Conservation (phyloP, 75 land plant species). For the Larix kaempferi region DNA sequence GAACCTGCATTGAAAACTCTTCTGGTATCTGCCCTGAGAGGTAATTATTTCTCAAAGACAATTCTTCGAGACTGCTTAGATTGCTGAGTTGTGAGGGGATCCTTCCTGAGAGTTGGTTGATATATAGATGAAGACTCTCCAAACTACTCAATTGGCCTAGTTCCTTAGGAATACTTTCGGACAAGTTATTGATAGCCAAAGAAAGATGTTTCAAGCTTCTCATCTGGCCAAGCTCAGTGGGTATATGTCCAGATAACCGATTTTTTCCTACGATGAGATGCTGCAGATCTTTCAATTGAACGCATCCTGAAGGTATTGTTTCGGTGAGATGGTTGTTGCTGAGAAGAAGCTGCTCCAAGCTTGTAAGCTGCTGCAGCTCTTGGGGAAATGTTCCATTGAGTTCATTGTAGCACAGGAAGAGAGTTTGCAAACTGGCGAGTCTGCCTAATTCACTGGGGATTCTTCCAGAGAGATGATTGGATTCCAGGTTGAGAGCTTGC, state of each 20-base stretch:
- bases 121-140: constrained; percentile 32
- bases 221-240: constrained; percentile 20
- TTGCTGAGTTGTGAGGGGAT: constrained; percentile 56
- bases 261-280: constrained; percentile 15
- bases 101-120: constrained; percentile 50
- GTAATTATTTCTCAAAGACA: constrained; percentile 54
- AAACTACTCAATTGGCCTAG: constrained; percentile 32
- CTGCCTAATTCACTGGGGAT: background rate
- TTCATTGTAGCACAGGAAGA: background rate
- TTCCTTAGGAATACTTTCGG: constrained; percentile 19
- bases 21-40: constrained; percentile 58
- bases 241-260: constrained; percentile 16
- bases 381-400: constrained; percentile 11
- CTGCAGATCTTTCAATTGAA: background rate
- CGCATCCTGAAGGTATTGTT: constrained; percentile 2
- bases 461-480: constrained; percentile 10
- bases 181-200: constrained; percentile 16
- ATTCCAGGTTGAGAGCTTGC: constrained; percentile 2
- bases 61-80: constrained; percentile 30
- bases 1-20: constrained; percentile 32
- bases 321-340: constrained; percentile 5
- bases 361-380: constrained; percentile 3
- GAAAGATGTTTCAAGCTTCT: constrained; percentile 9
- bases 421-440: background rate
- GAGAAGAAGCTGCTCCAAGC: constrained; percentile 11